Percentiles rank a stretch among this genome's conserved stretches.
Conservation (phyloP, 192 early-diverging fungal genomes). For the Coemansia sp. region DNA sequence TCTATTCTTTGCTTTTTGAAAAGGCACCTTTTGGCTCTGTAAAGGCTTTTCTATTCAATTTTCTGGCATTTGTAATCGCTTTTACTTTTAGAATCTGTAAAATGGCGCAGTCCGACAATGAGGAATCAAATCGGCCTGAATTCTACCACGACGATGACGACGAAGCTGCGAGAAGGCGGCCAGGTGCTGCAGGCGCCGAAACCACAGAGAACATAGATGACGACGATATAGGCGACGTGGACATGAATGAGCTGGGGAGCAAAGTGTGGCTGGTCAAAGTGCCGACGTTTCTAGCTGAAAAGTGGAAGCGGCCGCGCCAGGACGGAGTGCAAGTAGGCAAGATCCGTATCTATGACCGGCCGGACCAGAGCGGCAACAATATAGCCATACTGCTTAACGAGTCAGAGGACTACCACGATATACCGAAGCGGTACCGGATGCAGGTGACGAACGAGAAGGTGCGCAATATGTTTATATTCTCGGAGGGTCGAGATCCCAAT, state of each 20-base stretch:
- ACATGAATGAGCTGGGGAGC: constrained; percentile 61
- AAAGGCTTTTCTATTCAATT: neutral
- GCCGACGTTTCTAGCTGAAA: constrained; percentile 82
- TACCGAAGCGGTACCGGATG: constrained; percentile 85
- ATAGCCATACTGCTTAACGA: constrained; percentile 72
- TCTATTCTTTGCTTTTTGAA: neutral
- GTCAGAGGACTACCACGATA: constrained; percentile 55
- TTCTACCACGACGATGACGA: constrained; percentile 31
- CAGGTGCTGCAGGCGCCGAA: neutral
- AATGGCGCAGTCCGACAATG: constrained; percentile 31
- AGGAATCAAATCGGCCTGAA: constrained; percentile 35
- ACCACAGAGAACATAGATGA: constrained; percentile 25
- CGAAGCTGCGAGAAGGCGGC: constrained; percentile 1
- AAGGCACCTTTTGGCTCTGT: neutral
- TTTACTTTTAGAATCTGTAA: neutral
- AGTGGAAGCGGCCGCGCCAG: constrained; percentile 68
- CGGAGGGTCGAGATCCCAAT: constrained; percentile 53
- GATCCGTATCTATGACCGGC: constrained; percentile 70
- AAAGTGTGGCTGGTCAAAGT: constrained; percentile 96
- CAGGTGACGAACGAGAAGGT: constrained; percentile 67
- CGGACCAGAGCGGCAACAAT: constrained; percentile 51
- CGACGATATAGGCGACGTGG: constrained; percentile 72
- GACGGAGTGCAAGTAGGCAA: constrained; percentile 73
- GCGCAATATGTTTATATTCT: constrained; percentile 76
- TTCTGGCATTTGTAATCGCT: neutral